Evolutionary conservation across 2,329 filamentous ascomycete species (phyloP).

Genomic region (Emergomyces africanus): DNA sequence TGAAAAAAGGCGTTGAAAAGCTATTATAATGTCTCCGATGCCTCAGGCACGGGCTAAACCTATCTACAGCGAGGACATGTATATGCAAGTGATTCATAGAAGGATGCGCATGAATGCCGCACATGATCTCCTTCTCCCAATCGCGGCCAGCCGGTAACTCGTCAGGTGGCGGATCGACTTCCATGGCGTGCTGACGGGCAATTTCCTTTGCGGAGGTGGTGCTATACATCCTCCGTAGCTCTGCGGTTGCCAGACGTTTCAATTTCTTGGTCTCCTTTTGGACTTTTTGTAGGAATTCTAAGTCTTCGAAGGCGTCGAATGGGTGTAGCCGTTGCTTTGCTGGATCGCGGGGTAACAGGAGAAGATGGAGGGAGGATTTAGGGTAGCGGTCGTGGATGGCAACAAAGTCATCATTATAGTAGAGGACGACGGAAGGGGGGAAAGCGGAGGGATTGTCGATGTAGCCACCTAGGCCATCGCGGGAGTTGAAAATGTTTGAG

Average conservation of each 20-base stretch:
- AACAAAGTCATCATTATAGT: conserved; percentile 56
- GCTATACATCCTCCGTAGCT: conserved; percentile 60
- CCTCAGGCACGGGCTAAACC: conserved; percentile 57
- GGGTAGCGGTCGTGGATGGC: conserved; percentile 74
- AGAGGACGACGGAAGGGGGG: conserved; percentile 48
- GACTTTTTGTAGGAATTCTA: conserved; percentile 53
- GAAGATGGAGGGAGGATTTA: conserved; percentile 71
- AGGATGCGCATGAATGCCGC: conserved; percentile 75
- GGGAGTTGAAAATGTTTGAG: conserved; percentile 29
- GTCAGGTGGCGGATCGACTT: conserved; percentile 37
- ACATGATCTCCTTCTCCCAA: conserved; percentile 61
- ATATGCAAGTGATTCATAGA: conserved; percentile 90
- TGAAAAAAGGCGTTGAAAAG: conserved; percentile 75
- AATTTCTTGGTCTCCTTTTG: conserved; percentile 49
- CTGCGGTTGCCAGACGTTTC: conserved; percentile 53
- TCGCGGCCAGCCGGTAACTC: conserved; percentile 59
- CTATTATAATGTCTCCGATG: conserved; percentile 86
- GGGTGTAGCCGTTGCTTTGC: conserved; percentile 54
- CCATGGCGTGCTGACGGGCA: conserved; percentile 51
- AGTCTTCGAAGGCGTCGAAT: conserved; percentile 61
- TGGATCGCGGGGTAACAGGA: conserved; percentile 68
- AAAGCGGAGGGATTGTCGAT: conserved; percentile 50
- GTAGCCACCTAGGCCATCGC: conserved; percentile 55
- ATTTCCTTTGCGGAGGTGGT: conserved; percentile 50
- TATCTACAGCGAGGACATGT: conserved; percentile 73